phyloP scores from a whole-genome alignment of 148 eudicot species.

The Dianthus caryophyllus region DNA sequence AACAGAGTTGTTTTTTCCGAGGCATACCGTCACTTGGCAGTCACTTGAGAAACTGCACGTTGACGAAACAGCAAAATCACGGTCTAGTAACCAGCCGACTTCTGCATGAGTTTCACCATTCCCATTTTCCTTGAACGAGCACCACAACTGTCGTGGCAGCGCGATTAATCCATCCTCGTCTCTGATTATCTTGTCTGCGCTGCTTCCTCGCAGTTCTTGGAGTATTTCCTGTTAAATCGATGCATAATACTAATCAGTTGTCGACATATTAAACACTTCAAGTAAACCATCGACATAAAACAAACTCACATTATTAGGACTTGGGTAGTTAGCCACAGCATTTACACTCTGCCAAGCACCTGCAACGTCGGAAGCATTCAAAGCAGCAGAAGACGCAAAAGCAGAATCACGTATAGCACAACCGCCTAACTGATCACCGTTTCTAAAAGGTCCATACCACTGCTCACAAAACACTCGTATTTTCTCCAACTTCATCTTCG shows the following conservation, averaged over 20 bases:
- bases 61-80: conserved; percentile 65
- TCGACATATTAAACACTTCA: no score
- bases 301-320: conserved; percentile 43
- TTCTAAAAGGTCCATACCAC: conserved; percentile 97
- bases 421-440: conserved; percentile 94
- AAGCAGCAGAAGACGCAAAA: conserved; percentile 61
- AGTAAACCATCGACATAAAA: background rate
- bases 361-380: conserved; percentile 43
- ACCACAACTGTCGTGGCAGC: conserved; percentile 81
- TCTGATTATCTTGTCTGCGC: conserved; percentile 39
- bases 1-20: background rate
- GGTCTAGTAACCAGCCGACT: conserved; percentile 77
- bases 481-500: conserved; percentile 31
- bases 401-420: conserved; percentile 89
- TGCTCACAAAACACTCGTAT: conserved; percentile 78
- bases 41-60: conserved; percentile 62
- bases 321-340: conserved; percentile 42
- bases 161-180: conserved; percentile 40
- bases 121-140: conserved; percentile 48
- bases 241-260: background rate
- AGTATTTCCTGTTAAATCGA: conserved; percentile 31
- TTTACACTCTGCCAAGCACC: conserved; percentile 69
- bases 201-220: conserved; percentile 46
- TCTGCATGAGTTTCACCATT: conserved; percentile 60
- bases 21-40: conserved; percentile 54